Evolutionary conservation across 805 yeast species (phyloP).

Genomic region (Candida ipomoeae): DNA sequence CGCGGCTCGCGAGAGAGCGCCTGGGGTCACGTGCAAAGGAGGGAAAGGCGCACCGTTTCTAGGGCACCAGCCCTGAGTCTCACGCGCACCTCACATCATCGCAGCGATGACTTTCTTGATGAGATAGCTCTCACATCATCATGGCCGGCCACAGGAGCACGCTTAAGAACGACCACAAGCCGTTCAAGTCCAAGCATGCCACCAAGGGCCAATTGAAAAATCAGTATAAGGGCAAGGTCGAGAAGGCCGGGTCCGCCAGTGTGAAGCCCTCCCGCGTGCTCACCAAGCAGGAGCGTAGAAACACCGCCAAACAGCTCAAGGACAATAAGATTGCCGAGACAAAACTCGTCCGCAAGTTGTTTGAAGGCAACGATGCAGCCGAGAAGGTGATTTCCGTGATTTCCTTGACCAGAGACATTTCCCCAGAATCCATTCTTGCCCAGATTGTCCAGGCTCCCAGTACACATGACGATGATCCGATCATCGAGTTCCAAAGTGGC

Average conservation of each 20-base stretch:
- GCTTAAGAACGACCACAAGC: slow-evolving; percentile 77
- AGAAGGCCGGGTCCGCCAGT: slow-evolving; percentile 44
- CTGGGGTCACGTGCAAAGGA: neutral
- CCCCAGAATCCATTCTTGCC: slow-evolving; percentile 51
- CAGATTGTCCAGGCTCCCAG: slow-evolving; percentile 42
- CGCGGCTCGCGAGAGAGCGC: neutral
- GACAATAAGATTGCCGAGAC: slow-evolving; percentile 63
- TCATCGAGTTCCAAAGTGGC: slow-evolving; percentile 20
- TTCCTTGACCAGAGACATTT: slow-evolving; percentile 71
- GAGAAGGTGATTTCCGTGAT: slow-evolving; percentile 80
- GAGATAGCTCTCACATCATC: neutral
- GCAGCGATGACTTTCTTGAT: neutral
- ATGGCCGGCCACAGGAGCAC: slow-evolving; percentile 86
- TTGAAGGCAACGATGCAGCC: slow-evolving; percentile 76
- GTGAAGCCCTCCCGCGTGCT: slow-evolving; percentile 36
- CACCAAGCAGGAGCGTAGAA: slow-evolving; percentile 65
- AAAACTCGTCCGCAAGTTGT: slow-evolving; percentile 59
- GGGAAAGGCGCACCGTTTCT: neutral
- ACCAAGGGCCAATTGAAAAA: slow-evolving; percentile 85
- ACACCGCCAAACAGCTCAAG: slow-evolving; percentile 72
- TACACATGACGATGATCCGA: slow-evolving; percentile 15
- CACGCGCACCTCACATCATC: slow-evolving; percentile 6
- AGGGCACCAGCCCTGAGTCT: slow-evolving; percentile 12
- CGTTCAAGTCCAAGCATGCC: slow-evolving; percentile 88
- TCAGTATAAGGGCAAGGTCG: slow-evolving; percentile 81